Evolutionary conservation across 1,284 basidiomycete genomes (phyloP), one percentile per base, ranked within the genome.

Genomic region (Cerrena zonata): DNA sequence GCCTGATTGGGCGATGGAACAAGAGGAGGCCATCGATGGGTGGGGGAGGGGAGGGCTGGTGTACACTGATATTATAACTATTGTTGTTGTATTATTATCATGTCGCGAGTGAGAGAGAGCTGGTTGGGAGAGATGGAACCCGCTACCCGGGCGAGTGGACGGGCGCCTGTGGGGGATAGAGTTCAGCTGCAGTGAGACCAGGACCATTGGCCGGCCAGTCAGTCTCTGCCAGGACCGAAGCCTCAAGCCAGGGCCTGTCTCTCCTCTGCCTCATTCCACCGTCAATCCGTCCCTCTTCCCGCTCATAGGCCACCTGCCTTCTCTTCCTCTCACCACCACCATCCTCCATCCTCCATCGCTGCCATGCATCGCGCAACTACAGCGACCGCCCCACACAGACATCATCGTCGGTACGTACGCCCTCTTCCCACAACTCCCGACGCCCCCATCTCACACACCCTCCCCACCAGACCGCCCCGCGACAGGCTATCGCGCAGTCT

Each of bases 401-500:
- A 59, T 49, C 70, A 58, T 62, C 70, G 63, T 63, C 70, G 65
- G 75, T 76, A 54, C 57, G 69, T 59, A 25, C 53, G 41, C 52
- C 54, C 53, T 53, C 55, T 53, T 51, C 54, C 47, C 53, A 54
- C 58, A 55, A 55, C 37, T 52, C 45, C 50, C 61, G 59, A 56
- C 53, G 58, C 36, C 49, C 53, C 48, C 30, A 25, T 58, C 59
- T 57, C 56, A 61, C 40, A 50, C 56, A 56, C 53, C 60, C 45
- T 56, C 58, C 53, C 55, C 72, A 82, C 76, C 58, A 78, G 72
- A 67, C 77, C 77, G 69, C 73, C 78, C 54, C 77, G 78, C 59
- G 78, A 82, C 48, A 76, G 81, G 60, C 77, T 88, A 55, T 72
- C 80, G 61, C 76, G 70, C 62, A 73, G 74, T 61, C 74, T 86